Base-by-base conservation (phyloP, 495 filamentous ascomycete genomes). In the Neurospora sp. region DNA sequence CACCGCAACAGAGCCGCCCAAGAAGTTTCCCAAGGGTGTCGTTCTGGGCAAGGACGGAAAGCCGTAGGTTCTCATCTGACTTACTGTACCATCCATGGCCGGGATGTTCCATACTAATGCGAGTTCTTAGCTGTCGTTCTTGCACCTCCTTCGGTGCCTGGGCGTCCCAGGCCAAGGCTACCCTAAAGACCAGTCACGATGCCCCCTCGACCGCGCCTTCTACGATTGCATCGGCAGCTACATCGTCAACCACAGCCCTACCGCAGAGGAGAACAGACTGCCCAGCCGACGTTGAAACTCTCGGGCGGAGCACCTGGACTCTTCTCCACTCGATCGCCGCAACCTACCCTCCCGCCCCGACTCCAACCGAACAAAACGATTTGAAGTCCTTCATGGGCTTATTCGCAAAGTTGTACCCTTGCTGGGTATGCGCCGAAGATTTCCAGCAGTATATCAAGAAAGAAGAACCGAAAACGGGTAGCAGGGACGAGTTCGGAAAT, bases 1-100 rank as follows among this genome's bases (percentile, higher is more conserved):
- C 18, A 40, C 31, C n/a, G 69, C 71, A 69, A 70, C 73, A 41
- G 76, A 74, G 48, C 75, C 81, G 4, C 80, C 82, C 27, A 83
- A 81, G 74, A 84, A 82, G 71, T 72, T 85, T 44, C 91, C 93
- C 16, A 96, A 94, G 81, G 95, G 94, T 75, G 86, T 97, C 8
- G 88, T 97, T 4, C 84, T 98, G 46, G 96, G 91, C 62, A 93
- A 94, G 76, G 93, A 99, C 85, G 96, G 96, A 66, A 98, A 98
- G 83, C 96, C 95, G 96, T 98, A 86, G 82, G 93, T 77, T 73
- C n/a, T 16, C 31, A 39, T 69, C 39, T 35, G 20, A 12, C 18
- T 11, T 18, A 39, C 38, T 31, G 9, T 31, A 31, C 27, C n/a
- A n/a, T 1, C 14, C 16, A 27, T 31, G 9, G 3, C n/a, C n/a